Evolutionary conservation across 139 green algal genomes (phyloP), one percentile per base, ranked within the genome.

Genomic region (Chlamydomonas sp.): DNA sequence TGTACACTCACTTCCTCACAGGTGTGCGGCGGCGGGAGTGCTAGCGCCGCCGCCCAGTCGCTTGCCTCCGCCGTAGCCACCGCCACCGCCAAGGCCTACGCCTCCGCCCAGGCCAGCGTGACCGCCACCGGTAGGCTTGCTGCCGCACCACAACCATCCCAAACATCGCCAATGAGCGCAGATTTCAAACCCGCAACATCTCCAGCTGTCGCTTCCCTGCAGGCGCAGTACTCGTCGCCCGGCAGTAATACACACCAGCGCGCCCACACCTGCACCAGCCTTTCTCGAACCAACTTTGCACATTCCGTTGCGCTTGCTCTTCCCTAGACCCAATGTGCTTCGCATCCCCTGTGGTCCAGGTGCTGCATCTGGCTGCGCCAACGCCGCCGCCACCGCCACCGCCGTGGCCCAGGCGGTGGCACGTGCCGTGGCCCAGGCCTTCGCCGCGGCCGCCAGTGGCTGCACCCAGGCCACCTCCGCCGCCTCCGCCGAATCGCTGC

Each of bases 51-150:
- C 0, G 87, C 87, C 6, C 66, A 79, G 20, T 75, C 87, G 5
- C 73, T 90, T 6, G 81, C 87, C 12, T 81, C 14, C 12, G 81
- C 87, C 64, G 82, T 87, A 62, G 87, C 87, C 73, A 87, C 74
- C 72, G 87, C 87, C 60, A 87, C 87, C 16, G 87, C 87, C 66
- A 66, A 10, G 0, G 80, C 87, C 15, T 87, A 71, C 58, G 87
- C 87, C 0, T 80, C 31, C 64, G 87, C 87, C 7, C 18, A 75
- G 83, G 73, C 83, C 5, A 69, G 17, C 1, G 83, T 88, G 5
- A 86, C 78, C 3, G 80, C 77, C 17, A 83, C 49, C 1, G 79
- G 72, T 86, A 49, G 6, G 67, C 67, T 3, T 5, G 7, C 15
- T 49, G 64, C 4, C 49, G 31, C 31, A 49, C 31, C 31, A 49